These are phyloP conservation scores for Croton setiger DNA, from an alignment of 441 rosid genomes.

Conservation along the genomic window DNA sequence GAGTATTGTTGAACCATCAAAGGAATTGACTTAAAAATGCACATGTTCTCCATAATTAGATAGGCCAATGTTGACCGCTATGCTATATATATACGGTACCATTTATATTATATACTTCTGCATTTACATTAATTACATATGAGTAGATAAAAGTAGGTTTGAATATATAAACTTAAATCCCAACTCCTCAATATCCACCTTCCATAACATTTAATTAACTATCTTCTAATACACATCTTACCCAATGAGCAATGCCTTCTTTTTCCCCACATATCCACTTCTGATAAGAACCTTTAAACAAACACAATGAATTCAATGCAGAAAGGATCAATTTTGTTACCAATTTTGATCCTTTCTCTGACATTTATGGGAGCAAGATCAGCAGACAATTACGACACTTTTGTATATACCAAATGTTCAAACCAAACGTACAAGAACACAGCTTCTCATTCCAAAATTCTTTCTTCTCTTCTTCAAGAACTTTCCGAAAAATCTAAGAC, in stretches of 20 bases:
- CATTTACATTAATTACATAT: not conserved
- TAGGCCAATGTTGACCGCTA: not conserved
- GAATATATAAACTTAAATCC: not conserved
- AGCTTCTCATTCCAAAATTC: conserved; percentile 33
- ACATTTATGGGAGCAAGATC: conserved; percentile 21
- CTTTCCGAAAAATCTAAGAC: conserved; percentile 41
- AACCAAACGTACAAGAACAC: conserved; percentile 20
- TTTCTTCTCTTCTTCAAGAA: conserved; percentile 39
- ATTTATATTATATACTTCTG: not conserved
- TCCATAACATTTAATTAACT: not conserved
- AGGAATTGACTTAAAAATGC: too few relatives aligned
- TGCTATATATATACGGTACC: too few relatives aligned
- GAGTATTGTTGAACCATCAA: too few relatives aligned
- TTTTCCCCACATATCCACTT: not conserved
- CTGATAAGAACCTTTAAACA: not conserved
- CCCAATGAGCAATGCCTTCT: not conserved
- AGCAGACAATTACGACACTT: conserved; percentile 24
- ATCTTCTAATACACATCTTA: not conserved
- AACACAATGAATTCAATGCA: conserved; percentile 20
- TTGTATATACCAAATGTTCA: conserved; percentile 54
- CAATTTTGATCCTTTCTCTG: conserved; percentile 15
- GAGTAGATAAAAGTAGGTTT: conserved; percentile 3
- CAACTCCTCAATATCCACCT: conserved; percentile 6
- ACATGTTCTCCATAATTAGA: not conserved
- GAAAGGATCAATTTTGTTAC: conserved; percentile 19